Conservation (phyloP, 2,329 filamentous ascomycete genomes). For the Venturia asperata region DNA sequence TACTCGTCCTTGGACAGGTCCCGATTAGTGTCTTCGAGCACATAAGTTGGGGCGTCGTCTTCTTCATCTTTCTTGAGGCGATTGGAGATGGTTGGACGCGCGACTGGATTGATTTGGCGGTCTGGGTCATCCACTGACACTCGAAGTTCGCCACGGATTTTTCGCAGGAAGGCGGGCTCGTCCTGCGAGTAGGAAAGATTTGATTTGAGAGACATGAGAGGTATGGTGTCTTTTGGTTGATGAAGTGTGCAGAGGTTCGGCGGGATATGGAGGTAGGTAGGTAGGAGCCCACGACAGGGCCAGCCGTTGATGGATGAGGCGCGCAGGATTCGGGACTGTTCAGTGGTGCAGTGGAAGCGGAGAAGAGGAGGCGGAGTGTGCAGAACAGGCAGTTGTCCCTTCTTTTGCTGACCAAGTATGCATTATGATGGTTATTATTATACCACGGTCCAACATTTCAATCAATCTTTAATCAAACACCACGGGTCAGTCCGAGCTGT, state of each 20-base stretch:
- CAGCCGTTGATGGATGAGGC: background rate
- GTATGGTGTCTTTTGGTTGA: constrained; percentile 9
- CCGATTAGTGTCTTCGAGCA: constrained; percentile 65
- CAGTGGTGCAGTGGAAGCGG: too few relatives aligned
- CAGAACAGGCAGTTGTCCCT: too few relatives aligned
- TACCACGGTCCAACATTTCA: background rate
- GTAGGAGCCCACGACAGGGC: background rate
- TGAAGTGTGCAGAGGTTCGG: background rate
- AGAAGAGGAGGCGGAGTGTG: too few relatives aligned
- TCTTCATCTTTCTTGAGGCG: constrained; percentile 53
- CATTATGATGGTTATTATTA: background rate
- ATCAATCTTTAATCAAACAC: constrained; percentile 10
- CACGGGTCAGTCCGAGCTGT: constrained; percentile 15
- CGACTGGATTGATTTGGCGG: constrained; percentile 39
- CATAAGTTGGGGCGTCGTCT: constrained; percentile 68
- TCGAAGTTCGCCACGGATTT: constrained; percentile 47
- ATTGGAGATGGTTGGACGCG: constrained; percentile 39
- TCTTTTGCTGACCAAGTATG: background rate
- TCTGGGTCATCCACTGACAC: constrained; percentile 37
- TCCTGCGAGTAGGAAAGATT: constrained; percentile 61
- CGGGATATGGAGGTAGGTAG: background rate
- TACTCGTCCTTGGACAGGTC: constrained; percentile 48
- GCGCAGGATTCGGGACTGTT: too few relatives aligned
- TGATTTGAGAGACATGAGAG: constrained; percentile 57
- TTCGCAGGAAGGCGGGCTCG: constrained; percentile 41